Conservation (phyloP, 176 grass and related monocot species). For the Echinochloa phyllopogon region DNA sequence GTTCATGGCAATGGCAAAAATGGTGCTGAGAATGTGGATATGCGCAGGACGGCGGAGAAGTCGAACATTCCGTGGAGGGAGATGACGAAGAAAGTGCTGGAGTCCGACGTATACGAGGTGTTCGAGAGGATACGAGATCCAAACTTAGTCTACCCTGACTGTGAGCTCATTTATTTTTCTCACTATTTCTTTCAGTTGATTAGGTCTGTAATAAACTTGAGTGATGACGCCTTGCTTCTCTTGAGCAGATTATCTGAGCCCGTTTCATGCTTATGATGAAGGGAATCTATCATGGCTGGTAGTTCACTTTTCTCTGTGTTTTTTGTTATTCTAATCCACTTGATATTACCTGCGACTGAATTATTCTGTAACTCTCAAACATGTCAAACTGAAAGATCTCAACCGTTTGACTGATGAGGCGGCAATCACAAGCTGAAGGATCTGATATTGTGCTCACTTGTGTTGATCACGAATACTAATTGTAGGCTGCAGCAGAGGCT, state of each 20-base stretch:
- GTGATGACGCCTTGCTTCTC: slow-evolving; percentile 2
- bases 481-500: slow-evolving; percentile 86
- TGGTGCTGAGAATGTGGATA: not conserved
- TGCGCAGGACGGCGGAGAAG: slow-evolving; percentile 78
- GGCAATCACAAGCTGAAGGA: not conserved
- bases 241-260: slow-evolving; percentile 78
- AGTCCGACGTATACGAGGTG: slow-evolving; percentile 71
- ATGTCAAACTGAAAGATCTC: too few relatives aligned
- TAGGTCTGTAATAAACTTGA: not conserved
- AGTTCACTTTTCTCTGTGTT: slow-evolving; percentile 8
- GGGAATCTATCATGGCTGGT: slow-evolving; percentile 98
- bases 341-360: not conserved
- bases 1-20: not conserved
- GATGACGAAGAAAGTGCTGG: slow-evolving; percentile 78
- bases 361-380: not conserved
- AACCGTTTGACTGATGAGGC: not conserved
- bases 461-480: slow-evolving; percentile 25
- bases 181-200: not conserved
- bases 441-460: slow-evolving; percentile 17
- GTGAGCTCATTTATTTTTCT: slow-evolving; percentile 43
- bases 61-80: slow-evolving; percentile 79
- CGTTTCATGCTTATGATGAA: slow-evolving; percentile 90
- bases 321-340: not conserved
- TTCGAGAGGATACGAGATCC: slow-evolving; percentile 70
- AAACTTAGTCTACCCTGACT: slow-evolving; percentile 74